phyloP scores from a whole-genome alignment of 169 alveolate genomes.

The Plasmodium fragile region DNA sequence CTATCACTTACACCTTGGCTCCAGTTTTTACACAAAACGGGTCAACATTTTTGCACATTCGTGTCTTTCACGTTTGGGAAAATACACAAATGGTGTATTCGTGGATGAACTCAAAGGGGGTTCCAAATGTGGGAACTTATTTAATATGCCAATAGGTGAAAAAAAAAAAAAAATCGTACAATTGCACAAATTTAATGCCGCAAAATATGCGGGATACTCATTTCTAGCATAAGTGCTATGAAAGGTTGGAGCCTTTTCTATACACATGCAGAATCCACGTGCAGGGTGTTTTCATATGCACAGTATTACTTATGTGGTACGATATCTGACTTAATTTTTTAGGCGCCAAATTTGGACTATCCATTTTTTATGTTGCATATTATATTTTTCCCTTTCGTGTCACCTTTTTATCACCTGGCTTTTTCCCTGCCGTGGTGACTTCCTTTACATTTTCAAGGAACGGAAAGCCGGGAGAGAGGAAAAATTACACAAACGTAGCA shows the following conservation, averaged over 20 bases:
- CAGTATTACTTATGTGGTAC: neutral
- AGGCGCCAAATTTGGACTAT: neutral
- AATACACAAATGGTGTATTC: neutral
- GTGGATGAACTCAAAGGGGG: neutral
- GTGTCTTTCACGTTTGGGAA: neutral
- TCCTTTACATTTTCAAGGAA: neutral
- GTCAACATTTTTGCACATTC: conserved; percentile 9
- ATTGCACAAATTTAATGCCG: neutral
- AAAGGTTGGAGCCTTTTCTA: neutral
- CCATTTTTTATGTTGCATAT: neutral
- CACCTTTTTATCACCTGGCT: neutral
- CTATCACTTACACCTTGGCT: neutral
- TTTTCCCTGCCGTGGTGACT: neutral
- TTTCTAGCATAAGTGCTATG: neutral
- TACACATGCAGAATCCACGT: neutral
- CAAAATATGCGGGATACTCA: neutral
- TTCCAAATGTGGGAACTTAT: neutral
- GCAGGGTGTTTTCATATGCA: neutral
- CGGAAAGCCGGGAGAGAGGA: neutral
- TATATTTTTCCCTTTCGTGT: neutral
- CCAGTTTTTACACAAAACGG: neutral
- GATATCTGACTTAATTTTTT: neutral
- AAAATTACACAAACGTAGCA: neutral
- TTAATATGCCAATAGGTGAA: neutral
- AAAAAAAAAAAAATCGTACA: neutral